Evolutionary conservation across 441 rosid genomes (phyloP), one percentile per base, ranked within the genome.

Genomic region (Erodium texanum): DNA sequence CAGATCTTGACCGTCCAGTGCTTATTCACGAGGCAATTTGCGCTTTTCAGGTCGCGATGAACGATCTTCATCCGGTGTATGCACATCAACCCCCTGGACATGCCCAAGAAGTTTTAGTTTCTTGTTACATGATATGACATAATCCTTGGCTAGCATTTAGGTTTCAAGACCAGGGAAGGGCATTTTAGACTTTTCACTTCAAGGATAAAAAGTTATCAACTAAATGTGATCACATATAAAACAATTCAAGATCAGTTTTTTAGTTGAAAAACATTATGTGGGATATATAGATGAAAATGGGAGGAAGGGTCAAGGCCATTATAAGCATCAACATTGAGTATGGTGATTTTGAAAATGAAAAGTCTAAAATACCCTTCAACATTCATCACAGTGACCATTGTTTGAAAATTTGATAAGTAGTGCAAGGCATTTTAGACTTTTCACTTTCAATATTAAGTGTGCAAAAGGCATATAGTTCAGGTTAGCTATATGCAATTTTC

Each of bases 21-120:
- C 82, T 81, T 93, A 74, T 88, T 88, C 75, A 91, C 87, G 7
- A 93, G 95, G 78, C 97, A 91, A 70, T 93, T 93, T 52, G 96
- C 96, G 71, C 99, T 93, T 78, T 94, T 94, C 65, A 91, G 82
- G 78, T 93, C 99, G 34, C 96, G 85, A 68, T 93, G 97, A 62
- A 88, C 88, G 72, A 94, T 91, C 83, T 91, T 89, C 96, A 91
- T 94, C 71, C 97, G 82, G 76, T 94, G 97, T 73, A 92, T 80
- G 80, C 96, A 94, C 97, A 94, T 94, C 89, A 94, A 75, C 16
- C 97, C 97, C 89, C 97, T 91, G 29, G 29, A 9, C 6, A 65
- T 38, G 65, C 29, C 34, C 34, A 29, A 0, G 10, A 1, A 41
- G 48, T 41, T 41, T 41, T 41, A 43, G 3, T 43, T 43, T 43